Percentiles rank a stretch among this genome's conserved stretches.
Evolutionary conservation across 768 basidiomycete genomes (phyloP).

Genomic region (Lentinula edodes): DNA sequence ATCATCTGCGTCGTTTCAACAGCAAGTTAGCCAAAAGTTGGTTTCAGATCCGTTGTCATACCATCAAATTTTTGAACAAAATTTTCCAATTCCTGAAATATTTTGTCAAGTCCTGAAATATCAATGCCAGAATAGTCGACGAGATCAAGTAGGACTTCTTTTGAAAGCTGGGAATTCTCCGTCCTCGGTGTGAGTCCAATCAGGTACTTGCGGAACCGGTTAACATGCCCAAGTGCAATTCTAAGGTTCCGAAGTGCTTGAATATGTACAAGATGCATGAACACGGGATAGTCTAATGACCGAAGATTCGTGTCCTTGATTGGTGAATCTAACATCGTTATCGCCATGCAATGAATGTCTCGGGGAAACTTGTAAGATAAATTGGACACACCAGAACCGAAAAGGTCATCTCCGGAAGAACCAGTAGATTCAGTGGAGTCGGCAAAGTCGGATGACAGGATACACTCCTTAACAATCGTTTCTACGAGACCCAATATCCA

Average conservation of each 20-base stretch:
- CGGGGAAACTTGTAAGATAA: not conserved
- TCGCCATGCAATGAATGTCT: not conserved
- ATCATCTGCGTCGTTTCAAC: slow-evolving; percentile 15
- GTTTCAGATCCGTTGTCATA: slow-evolving; percentile 14
- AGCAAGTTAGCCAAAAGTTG: not conserved
- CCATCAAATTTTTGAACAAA: slow-evolving; percentile 28
- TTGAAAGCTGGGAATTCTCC: slow-evolving; percentile 62
- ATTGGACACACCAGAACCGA: not conserved
- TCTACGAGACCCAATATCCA: slow-evolving; percentile 64
- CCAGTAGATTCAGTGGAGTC: slow-evolving; percentile 13
- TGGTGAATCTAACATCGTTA: not conserved
- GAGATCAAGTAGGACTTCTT: slow-evolving; percentile 54
- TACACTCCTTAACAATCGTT: slow-evolving; percentile 50
- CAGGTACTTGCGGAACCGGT: slow-evolving; percentile 50
- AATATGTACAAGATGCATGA: slow-evolving; percentile 63
- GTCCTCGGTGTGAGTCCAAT: slow-evolving; percentile 47
- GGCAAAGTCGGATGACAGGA: slow-evolving; percentile 27
- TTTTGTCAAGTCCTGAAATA: slow-evolving; percentile 41
- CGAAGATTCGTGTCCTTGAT: not conserved
- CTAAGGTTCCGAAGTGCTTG: slow-evolving; percentile 48
- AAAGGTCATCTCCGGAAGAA: slow-evolving; percentile 2
- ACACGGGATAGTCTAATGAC: slow-evolving; percentile 28
- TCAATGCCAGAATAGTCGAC: slow-evolving; percentile 64
- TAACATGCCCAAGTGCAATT: slow-evolving; percentile 49
- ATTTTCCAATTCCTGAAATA: slow-evolving; percentile 35